Base-by-base conservation (phyloP, 1,139 yeast species). In the Hyphopichia buzzinii region DNA sequence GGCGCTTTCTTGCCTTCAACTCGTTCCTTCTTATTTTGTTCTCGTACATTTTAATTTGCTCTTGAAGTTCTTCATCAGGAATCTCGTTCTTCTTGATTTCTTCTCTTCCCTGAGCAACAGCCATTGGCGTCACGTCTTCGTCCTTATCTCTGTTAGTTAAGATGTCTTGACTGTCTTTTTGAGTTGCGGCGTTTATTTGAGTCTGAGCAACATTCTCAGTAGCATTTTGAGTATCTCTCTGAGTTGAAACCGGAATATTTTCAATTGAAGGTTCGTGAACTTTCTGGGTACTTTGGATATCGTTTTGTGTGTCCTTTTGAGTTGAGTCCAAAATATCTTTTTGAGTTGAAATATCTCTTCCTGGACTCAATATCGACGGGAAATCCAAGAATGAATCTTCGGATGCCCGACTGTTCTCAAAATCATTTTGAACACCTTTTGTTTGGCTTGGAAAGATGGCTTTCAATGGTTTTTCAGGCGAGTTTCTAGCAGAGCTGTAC, bases 11-110 rank as follows among this genome's bases (percentile, higher is more conserved):
- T 11, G 61, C 51, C 43, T 52, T 64, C 50, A 64, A 56, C 43
- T 70, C 73, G 43, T 62, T 61, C 31, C 57, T 55, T 38, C 71
- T 59, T 26, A 69, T 67, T 42, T 62, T 65, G 19, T 60, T 62
- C 42, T 71, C 76, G 36, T 62, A 66, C 30, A 50, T 40, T 34
- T 61, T 64, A 30, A 68, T 64, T 37, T 51, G 53, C 32, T 52
- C 56, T 37, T 65, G 52, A 21, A 60, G 49, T 7, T 49, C 54
- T 2, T 43, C 50, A 17, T 46, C 45, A 12, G 47, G 40, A 17
- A 43, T 38, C 25, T 30, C 38, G 32, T 52, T 55, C 30, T 44
- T 49, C 12, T 48, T 41, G 26, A 60, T 48, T 14, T 42, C 37
- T 33, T 49, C 48, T 24, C 62, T 49, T 15, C 67, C 72, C 12